These are phyloP conservation scores for Lomentospora prolificans DNA, from an alignment of 2,329 filamentous ascomycete genomes.

Conservation along the genomic window DNA sequence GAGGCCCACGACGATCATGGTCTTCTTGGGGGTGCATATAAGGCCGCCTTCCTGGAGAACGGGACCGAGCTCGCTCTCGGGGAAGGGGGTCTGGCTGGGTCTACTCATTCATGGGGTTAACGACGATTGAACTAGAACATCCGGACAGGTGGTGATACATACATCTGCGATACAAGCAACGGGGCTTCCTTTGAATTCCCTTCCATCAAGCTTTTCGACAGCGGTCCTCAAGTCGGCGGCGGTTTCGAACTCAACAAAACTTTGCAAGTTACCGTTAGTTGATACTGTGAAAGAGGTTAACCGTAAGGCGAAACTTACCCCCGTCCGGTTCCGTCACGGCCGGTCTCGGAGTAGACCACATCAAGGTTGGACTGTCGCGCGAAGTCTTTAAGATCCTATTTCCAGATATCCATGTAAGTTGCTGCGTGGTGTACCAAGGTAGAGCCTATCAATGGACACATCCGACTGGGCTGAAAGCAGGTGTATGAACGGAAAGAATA, in stretches of 20 bases:
- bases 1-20: constrained; percentile 69
- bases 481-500: neutral
- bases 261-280: constrained; percentile 24
- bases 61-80: constrained; percentile 66
- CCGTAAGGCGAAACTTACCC: constrained; percentile 30
- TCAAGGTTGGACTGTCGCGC: constrained; percentile 93
- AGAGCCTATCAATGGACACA: neutral
- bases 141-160: constrained; percentile 12
- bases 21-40: constrained; percentile 64
- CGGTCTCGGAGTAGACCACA: constrained; percentile 95
- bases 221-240: constrained; percentile 80
- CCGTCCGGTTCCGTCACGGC: constrained; percentile 82
- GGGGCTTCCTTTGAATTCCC: constrained; percentile 82
- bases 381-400: constrained; percentile 98
- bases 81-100: constrained; percentile 67
- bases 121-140: neutral
- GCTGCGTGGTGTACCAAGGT: constrained; percentile 37
- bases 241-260: constrained; percentile 97
- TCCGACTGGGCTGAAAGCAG: neutral
- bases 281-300: constrained; percentile 4
- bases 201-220: constrained; percentile 87
- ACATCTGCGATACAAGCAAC: constrained; percentile 87
- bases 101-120: constrained; percentile 29
- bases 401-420: constrained; percentile 74
- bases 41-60: constrained; percentile 58